Evolutionary conservation across 1,284 basidiomycete genomes (phyloP).

Genomic region (Paramarasmius palmivorus): DNA sequence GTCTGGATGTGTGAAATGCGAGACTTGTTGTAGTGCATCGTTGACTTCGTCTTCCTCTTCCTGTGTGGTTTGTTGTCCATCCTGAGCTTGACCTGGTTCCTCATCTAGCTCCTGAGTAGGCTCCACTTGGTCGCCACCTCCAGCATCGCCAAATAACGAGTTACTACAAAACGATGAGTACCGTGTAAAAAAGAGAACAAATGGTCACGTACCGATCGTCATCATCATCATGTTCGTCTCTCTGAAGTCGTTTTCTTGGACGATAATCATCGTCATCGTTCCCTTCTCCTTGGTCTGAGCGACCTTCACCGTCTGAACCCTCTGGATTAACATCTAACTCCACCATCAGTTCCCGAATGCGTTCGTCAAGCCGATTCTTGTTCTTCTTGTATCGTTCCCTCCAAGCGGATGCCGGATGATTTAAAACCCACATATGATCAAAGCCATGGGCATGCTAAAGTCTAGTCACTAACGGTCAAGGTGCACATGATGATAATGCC

Average conservation of each 20-base stretch:
- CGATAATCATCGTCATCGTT: neutral
- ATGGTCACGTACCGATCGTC: neutral
- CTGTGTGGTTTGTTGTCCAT: neutral
- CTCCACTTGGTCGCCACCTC: neutral
- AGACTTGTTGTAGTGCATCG: neutral
- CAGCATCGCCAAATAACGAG: neutral
- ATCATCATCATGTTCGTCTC: neutral
- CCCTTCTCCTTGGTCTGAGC: neutral
- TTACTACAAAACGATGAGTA: neutral
- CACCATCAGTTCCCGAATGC: conserved; percentile 35
- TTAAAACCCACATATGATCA: conserved; percentile 46
- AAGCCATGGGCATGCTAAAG: neutral
- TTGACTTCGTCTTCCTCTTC: neutral
- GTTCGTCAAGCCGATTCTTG: conserved; percentile 43
- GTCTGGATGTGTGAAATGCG: neutral
- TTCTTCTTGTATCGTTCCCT: conserved; percentile 69
- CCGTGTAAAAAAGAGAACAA: neutral
- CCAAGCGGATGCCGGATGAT: conserved; percentile 72
- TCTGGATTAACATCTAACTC: neutral
- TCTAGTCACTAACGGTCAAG: too few relatives aligned
- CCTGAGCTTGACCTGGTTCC: neutral
- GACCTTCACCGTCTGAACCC: too few relatives aligned
- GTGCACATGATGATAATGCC: neutral
- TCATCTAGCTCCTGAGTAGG: neutral
- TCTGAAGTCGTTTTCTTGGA: neutral